These are phyloP conservation scores for Volvariella volvacea DNA, from an alignment of 1,284 basidiomycete genomes.

Conservation along the genomic window DNA sequence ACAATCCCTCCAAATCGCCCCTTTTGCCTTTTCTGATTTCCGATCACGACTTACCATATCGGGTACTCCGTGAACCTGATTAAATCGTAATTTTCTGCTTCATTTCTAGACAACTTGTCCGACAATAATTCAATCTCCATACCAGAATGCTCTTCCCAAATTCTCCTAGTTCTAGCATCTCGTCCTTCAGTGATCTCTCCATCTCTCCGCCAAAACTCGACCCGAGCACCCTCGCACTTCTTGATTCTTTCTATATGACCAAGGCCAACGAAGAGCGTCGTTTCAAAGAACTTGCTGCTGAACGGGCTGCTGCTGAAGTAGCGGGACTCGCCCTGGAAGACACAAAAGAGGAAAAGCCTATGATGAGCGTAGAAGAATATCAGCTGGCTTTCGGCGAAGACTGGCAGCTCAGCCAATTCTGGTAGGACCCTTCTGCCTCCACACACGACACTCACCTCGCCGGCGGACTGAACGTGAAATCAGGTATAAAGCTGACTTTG, in stretches of 20 bases:
- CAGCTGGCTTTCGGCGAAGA: conserved; percentile 35
- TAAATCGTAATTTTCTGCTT: too few species aligned
- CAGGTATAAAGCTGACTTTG: conserved; percentile 35
- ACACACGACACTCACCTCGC: background rate
- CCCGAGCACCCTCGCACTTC: conserved; percentile 28
- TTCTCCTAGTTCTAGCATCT: conserved; percentile 4
- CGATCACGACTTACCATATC: too few species aligned
- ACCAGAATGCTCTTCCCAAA: too few species aligned
- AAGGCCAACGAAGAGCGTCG: conserved; percentile 34
- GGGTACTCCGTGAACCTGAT: too few species aligned
- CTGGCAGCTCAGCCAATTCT: conserved; percentile 43
- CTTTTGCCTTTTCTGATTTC: too few species aligned
- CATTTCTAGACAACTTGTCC: too few species aligned
- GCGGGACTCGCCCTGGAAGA: conserved; percentile 22
- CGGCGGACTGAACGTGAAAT: background rate
- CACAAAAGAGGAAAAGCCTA: conserved; percentile 19
- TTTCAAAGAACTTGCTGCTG: conserved; percentile 30
- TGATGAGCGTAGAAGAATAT: conserved; percentile 37
- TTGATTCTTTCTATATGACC: conserved; percentile 29
- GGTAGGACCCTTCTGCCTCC: conserved; percentile 23
- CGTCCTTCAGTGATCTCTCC: conserved; percentile 15
- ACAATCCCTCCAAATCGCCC: background rate
- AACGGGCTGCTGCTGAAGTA: conserved; percentile 23
- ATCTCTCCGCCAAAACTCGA: conserved; percentile 29
- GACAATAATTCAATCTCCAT: too few species aligned